A percentile compares a stretch with the other conserved stretches of the same genome.
Evolutionary conservation across 305 asterid species (phyloP).

Genomic region (Salvia sclarea): DNA sequence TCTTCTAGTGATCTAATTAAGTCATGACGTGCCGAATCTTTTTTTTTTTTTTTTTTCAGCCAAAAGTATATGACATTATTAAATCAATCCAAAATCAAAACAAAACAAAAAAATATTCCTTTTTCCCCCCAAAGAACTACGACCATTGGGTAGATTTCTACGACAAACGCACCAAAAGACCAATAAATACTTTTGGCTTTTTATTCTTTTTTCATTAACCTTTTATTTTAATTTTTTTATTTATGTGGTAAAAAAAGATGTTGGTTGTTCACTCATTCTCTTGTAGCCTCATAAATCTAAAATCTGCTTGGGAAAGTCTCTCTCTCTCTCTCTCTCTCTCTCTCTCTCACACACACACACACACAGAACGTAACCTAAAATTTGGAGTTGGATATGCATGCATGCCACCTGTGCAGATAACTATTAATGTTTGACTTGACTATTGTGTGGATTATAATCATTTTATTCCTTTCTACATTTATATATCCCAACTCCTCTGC

Average conservation of each 20-base stretch:
- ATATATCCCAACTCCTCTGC: neutral
- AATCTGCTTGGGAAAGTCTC: conserved; percentile 16
- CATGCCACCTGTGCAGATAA: conserved; percentile 36
- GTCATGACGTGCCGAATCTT: no score
- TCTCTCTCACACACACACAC: neutral
- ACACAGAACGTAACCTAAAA: neutral
- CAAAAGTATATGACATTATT: neutral
- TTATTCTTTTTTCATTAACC: neutral
- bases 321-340: neutral
- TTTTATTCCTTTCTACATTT: neutral
- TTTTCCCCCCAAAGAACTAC: neutral
- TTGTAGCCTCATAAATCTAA: conserved; percentile 38
- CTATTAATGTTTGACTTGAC: conserved; percentile 13
- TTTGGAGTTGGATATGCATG: conserved; percentile 31
- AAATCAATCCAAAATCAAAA: neutral
- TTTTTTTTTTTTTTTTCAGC: no score
- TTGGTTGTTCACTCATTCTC: neutral
- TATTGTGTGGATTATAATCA: neutral
- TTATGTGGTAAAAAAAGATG: conserved; percentile 22
- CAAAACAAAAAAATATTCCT: neutral
- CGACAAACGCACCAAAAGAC: conserved; percentile 21
- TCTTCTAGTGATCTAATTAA: no score
- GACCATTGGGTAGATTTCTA: conserved; percentile 18
- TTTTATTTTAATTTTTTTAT: neutral
- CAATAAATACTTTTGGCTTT: conserved; percentile 19